Percentiles rank a stretch among this genome's conserved stretches.
Evolutionary conservation across 345 rosid genomes (phyloP).

Genomic region (Camelina neglecta): DNA sequence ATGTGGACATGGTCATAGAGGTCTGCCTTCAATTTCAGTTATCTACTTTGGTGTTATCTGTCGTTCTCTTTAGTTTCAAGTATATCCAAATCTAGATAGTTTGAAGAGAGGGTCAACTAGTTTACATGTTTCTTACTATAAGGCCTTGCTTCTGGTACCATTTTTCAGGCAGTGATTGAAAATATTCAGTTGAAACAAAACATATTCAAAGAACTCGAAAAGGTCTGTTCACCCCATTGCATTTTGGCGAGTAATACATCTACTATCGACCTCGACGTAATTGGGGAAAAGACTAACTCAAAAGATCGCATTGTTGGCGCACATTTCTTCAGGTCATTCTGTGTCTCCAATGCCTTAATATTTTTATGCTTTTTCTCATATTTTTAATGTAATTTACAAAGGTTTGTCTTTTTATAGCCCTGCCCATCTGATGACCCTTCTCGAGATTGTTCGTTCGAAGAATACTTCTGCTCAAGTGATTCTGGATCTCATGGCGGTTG

Average conservation of each 20-base stretch:
- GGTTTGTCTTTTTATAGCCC: conserved; percentile 62
- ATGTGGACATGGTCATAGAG: conserved; percentile 98
- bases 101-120: conserved; percentile 2
- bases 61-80: conserved; percentile 30
- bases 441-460: conserved; percentile 87
- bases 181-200: conserved; percentile 82
- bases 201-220: conserved; percentile 84
- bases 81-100: conserved; percentile 16
- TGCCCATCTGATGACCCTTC: conserved; percentile 95
- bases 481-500: conserved; percentile 88
- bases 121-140: conserved; percentile 25
- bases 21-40: conserved; percentile 42
- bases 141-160: conserved; percentile 9
- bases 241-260: conserved; percentile 95
- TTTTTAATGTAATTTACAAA: conserved; percentile 1
- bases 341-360: neutral
- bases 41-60: conserved; percentile 6
- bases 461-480: conserved; percentile 87
- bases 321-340: conserved; percentile 87
- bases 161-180: conserved; percentile 90
- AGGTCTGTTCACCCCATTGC: conserved; percentile 80
- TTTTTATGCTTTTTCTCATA: neutral
- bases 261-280: conserved; percentile 71
- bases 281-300: conserved; percentile 80
- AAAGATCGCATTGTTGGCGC: conserved; percentile 92